A percentile compares a stretch with the other conserved stretches of the same genome.
Conservation (phyloP, 78 protist genomes). For the Dictyostelium intermedium region DNA sequence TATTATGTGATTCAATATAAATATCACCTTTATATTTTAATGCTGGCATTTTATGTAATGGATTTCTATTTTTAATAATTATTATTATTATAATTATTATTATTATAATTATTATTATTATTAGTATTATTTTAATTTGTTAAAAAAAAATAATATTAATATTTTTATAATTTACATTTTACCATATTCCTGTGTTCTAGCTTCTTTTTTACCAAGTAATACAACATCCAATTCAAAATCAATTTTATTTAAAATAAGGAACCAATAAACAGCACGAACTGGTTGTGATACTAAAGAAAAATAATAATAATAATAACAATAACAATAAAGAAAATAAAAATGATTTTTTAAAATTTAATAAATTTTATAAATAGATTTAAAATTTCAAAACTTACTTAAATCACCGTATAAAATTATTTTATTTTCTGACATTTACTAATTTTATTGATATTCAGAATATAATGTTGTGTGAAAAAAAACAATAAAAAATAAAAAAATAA, state of each 20-base stretch:
- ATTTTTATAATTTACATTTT: constrained; percentile 15
- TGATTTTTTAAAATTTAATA: too few species aligned
- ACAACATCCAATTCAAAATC: not conserved
- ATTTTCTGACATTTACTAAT: too few species aligned
- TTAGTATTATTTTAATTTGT: not conserved
- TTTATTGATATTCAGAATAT: too few species aligned
- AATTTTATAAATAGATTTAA: too few species aligned
- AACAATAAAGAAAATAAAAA: too few species aligned
- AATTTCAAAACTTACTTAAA: not conserved
- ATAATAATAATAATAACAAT: too few species aligned
- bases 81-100: not conserved
- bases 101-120: not conserved
- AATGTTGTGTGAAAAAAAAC: too few species aligned
- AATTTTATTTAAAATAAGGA: not conserved
- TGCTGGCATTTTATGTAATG: not conserved
- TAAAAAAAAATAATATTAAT: too few species aligned
- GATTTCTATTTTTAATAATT: not conserved
- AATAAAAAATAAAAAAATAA: too few species aligned
- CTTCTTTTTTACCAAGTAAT: not conserved
- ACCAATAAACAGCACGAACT: not conserved
- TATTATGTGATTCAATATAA: not conserved
- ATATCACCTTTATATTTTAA: not conserved
- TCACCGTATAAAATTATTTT: not conserved
- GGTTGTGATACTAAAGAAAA: not conserved
- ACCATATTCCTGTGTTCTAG: not conserved